Evolutionary conservation across 805 yeast genomes (phyloP), one percentile per base, ranked within the genome.

Genomic region (Wickerhamiella azyma): DNA sequence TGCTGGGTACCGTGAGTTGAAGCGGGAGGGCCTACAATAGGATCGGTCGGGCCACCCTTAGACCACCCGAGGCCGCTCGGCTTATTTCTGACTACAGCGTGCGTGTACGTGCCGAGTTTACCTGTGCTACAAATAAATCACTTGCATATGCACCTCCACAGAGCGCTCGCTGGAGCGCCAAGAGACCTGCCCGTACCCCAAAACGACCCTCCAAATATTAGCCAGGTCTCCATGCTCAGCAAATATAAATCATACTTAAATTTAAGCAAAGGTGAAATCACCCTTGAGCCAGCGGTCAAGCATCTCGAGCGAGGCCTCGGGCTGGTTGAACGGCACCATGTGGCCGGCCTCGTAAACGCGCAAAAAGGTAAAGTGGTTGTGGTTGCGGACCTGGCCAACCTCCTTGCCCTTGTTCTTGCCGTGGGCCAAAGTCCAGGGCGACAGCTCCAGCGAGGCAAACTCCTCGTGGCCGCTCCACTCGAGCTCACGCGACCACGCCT

Each of bases 311-410:
- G 94, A 67, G 57, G 72, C 71, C 57, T 75, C 77, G 19, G 96
- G 94, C 68, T 82, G 89, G 66, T 88, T 89, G 58, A 67, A 81
- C 16, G 96, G 96, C 51, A 85, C 95, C 96, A 88, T 86, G 66
- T 89, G 96, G 30, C 96, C 96, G 45, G 94, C 96, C 52, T 77
- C 89, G 57, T 70, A 88, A 9, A 88, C 76, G 62, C 95, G 75
- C 62, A 85, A 70, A 69, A 81, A 89, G 4, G 94, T 82, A 55
- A 88, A 77, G 50, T 75, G 71, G 42, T 79, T 78, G 54, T 70
- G 73, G 58, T 76, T 80, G 67, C 85, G 85, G 26, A 79, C 80
- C 56, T 81, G 76, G 49, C 97, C 97, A 7, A 54, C 60, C 50
- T 67, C 66, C 53, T 67, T 64, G 46, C 71, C 70, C 39, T 38